These are phyloP conservation scores for Effrenium voratum DNA, from an alignment of 73 alveolate species.

Conservation along the genomic window DNA sequence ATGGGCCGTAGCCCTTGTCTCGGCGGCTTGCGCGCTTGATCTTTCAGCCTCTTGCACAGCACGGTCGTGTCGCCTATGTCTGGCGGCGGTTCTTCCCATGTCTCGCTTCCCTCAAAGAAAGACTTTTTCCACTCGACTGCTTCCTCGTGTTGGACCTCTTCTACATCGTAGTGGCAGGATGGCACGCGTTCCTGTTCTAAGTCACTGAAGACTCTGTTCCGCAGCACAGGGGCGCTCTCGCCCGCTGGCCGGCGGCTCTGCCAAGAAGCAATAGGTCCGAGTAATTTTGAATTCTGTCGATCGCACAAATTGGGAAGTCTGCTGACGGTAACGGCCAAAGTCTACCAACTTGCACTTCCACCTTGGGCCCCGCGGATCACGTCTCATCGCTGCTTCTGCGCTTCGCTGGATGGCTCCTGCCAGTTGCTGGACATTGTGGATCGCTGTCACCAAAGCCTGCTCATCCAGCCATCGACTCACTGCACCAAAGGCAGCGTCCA, in stretches of 20 bases:
- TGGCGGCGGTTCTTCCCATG: constrained; percentile 13
- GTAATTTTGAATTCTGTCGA: background rate
- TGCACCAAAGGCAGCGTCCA: background rate
- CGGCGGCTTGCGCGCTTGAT: background rate
- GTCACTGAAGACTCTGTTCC: background rate
- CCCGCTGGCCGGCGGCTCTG: background rate
- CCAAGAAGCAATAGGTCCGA: background rate
- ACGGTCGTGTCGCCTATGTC: background rate
- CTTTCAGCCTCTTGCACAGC: background rate
- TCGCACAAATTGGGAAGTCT: background rate
- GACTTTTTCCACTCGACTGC: background rate
- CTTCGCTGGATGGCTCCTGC: background rate
- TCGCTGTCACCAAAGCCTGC: background rate
- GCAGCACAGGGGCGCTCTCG: background rate
- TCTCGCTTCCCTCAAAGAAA: background rate
- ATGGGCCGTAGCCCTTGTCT: background rate
- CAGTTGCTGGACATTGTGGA: background rate
- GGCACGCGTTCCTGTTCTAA: background rate
- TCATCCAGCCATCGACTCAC: background rate
- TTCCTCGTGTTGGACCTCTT: background rate
- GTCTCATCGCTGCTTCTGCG: background rate
- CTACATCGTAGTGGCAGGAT: background rate
- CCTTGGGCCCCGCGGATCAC: background rate
- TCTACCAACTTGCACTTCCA: background rate
- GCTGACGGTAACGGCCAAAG: background rate